These are phyloP conservation scores for Pichia nanzhaoensis DNA, from an alignment of 805 yeast species.

Conservation along the genomic window DNA sequence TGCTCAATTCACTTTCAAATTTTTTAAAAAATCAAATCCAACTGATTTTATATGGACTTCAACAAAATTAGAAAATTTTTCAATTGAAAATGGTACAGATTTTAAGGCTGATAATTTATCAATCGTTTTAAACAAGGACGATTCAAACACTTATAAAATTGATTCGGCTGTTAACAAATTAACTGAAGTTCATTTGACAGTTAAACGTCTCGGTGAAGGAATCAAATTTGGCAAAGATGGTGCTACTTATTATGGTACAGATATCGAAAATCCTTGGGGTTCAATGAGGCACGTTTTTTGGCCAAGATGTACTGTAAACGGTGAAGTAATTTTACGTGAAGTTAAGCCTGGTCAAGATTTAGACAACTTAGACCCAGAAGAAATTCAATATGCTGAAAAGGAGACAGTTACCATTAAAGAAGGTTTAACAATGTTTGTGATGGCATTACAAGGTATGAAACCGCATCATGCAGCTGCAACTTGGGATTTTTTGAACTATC, in stretches of 20 bases:
- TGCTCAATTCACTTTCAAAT: constrained; percentile 89
- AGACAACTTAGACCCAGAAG: constrained; percentile 12
- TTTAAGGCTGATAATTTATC: constrained; percentile 72
- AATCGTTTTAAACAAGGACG: constrained; percentile 51
- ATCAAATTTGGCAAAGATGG: constrained; percentile 90
- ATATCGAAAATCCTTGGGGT: constrained; percentile 87
- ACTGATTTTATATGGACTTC: constrained; percentile 78
- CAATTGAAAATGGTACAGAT: constrained; percentile 57
- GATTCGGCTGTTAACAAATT: constrained; percentile 62
- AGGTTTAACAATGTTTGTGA: constrained; percentile 72
- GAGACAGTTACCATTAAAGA: constrained; percentile 25
- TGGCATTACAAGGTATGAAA: constrained; percentile 98
- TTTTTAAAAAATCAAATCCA: constrained; percentile 50
- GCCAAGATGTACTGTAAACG: constrained; percentile 79
- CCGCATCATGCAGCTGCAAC: constrained; percentile 98
- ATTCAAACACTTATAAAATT: constrained; percentile 38
- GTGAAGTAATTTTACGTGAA: constrained; percentile 48
- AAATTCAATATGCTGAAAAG: constrained; percentile 7
- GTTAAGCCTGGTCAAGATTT: constrained; percentile 18
- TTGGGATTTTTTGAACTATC: constrained; percentile 93
- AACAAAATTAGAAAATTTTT: constrained; percentile 75
- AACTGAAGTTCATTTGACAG: constrained; percentile 60
- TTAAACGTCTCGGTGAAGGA: constrained; percentile 64
- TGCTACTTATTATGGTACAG: constrained; percentile 78
- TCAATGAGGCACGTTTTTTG: constrained; percentile 93